These are phyloP conservation scores for Syzygium aqueum DNA, from an alignment of 345 rosid genomes.

Conservation along the genomic window DNA sequence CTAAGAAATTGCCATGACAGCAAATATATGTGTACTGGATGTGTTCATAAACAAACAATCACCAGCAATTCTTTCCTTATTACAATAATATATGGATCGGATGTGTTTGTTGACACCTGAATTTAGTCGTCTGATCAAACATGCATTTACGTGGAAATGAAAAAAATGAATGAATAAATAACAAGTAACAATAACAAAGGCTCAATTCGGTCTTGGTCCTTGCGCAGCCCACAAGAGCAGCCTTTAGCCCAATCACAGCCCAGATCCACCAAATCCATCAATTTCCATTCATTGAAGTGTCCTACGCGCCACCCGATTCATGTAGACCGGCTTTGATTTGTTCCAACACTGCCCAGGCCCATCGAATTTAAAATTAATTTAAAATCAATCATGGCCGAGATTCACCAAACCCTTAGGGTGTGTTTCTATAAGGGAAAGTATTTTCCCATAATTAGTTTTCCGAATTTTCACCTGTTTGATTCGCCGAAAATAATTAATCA, in stretches of 20 bases:
- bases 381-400: too few relatives aligned
- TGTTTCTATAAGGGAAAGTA: too few relatives aligned
- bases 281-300: neutral
- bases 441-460: too few relatives aligned
- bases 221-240: neutral
- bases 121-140: rapidly evolving
- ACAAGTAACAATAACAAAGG: neutral
- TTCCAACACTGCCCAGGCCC: neutral
- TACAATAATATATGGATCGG: neutral
- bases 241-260: neutral
- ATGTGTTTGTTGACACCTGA: neutral
- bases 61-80: neutral
- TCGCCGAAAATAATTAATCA: too few relatives aligned
- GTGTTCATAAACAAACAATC: neutral
- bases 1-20: neutral
- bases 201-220: neutral
- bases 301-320: neutral
- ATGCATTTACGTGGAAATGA: neutral
- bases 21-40: neutral
- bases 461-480: too few relatives aligned
- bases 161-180: neutral
- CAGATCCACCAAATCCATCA: neutral
- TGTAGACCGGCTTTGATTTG: neutral
- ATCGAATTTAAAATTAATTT: neutral
- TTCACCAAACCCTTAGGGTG: too few relatives aligned